Evolutionary conservation across 129 eudicot species (phyloP).

Genomic region (Daucus carota): DNA sequence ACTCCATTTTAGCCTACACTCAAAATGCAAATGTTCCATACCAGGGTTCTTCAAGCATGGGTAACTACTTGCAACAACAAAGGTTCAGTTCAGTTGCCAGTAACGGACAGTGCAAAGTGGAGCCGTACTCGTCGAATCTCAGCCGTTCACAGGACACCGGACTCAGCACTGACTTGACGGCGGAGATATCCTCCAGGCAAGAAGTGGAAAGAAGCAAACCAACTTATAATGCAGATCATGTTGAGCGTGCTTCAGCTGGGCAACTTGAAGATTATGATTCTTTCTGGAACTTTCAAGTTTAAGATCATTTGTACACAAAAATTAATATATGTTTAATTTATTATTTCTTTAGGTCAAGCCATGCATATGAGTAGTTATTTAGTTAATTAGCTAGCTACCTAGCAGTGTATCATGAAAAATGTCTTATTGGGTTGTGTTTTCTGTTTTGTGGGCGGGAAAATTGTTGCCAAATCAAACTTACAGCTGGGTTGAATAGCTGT

Average conservation of each 20-base stretch:
- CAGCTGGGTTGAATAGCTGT: too few species aligned
- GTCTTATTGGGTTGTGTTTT: too few species aligned
- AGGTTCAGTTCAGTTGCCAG: background rate
- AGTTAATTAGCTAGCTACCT: too few species aligned
- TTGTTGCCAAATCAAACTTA: too few species aligned
- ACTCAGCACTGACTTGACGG: constrained; percentile 43
- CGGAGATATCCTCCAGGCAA: constrained; percentile 43
- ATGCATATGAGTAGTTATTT: too few species aligned
- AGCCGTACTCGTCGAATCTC: constrained; percentile 32
- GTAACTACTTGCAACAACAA: background rate
- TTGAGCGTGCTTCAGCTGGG: constrained; percentile 5
- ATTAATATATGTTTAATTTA: background rate
- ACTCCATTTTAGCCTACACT: background rate
- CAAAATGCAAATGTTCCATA: background rate
- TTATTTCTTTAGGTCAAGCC: background rate
- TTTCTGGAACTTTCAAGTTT: constrained; percentile 42
- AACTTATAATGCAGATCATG: background rate
- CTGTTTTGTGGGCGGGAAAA: too few species aligned
- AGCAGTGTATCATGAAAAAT: too few species aligned
- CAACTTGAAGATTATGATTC: constrained; percentile 41
- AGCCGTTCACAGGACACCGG: constrained; percentile 74
- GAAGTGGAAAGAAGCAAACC: constrained; percentile 2
- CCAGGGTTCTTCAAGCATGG: constrained; percentile 2
- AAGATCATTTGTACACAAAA: background rate
- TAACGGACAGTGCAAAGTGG: constrained; percentile 29